Percentiles rank a stretch among this genome's conserved stretches.
phyloP scores from a whole-genome alignment of 2,329 filamentous ascomycete species.

The Penicillium sp. region DNA sequence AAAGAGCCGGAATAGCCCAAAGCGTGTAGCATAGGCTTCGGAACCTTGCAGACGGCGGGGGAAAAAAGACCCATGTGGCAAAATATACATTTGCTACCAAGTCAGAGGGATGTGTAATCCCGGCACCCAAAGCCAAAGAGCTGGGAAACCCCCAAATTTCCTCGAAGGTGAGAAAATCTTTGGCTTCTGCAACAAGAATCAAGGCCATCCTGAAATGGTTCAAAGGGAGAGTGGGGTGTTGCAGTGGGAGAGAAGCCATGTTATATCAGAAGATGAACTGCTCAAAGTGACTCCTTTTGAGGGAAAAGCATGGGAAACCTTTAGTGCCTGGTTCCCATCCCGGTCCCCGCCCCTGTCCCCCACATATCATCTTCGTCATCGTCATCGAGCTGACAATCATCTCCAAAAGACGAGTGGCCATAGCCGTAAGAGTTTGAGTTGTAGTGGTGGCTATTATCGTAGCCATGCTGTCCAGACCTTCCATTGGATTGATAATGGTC shows the following conservation, averaged over 20 bases:
- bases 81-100: too few species aligned
- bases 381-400: conserved; percentile 38
- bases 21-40: too few species aligned
- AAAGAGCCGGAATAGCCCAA: too few species aligned
- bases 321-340: conserved; percentile 21
- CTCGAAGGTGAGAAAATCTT: too few species aligned
- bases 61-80: too few species aligned
- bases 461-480: conserved; percentile 32
- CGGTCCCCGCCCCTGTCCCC: conserved; percentile 18
- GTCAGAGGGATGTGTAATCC: too few species aligned
- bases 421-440: conserved; percentile 34
- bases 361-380: conserved; percentile 47
- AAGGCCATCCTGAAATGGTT: conserved; percentile 6
- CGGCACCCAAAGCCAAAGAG: too few species aligned
- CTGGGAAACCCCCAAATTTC: too few species aligned
- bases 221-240: conserved; percentile 29
- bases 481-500: conserved; percentile 35
- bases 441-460: conserved; percentile 35
- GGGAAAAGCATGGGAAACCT: conserved; percentile 14
- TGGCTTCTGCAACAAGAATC: too few species aligned
- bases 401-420: conserved; percentile 36
- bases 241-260: not conserved
- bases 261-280: too few species aligned
- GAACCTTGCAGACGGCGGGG: too few species aligned
- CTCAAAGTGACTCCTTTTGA: conserved; percentile 6